Evolutionary conservation across 352 stramenopile genomes (phyloP), one percentile per base, ranked within the genome.

Genomic region (Phytophthora pistaciae): DNA sequence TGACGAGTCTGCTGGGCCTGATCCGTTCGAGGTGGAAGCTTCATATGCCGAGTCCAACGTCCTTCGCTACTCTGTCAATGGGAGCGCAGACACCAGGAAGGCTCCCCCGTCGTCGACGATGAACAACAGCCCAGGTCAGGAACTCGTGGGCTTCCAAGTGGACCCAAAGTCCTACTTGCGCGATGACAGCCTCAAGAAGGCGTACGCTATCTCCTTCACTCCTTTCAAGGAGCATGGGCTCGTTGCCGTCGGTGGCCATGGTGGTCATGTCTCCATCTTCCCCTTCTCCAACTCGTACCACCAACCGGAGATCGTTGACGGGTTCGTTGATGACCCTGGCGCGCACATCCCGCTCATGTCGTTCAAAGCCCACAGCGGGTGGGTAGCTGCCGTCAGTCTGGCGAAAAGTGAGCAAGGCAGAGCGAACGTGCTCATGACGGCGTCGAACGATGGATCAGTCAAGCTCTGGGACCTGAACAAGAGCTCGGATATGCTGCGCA

Each of bases 401-500:
- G 58, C 76, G 3, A 76, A 48, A 61, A 84, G 78, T 31, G 44
- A 65, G 7, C 57, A n/a, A 5, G 59, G 55, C 0, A 71, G 68
- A 29, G 25, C 57, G 8, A 87, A 88, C 53, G 23, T 87, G 13
- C 64, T 91, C 1, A 33, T 88, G 6, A 91, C 78, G 8, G 68
- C 80, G 6, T 79, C 80, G 8, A 91, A 91, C 25, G 83, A 91
- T 56, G 64, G 61, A 1, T 64, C 83, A 1, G 49, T 91, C 18
- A 88, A 86, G 62, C 58, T 91, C 1, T 91, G 83, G 83, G 78
- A 88, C 44, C 68, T 91, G 13, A 85, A 91, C 50, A 72, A 78
- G 13, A 79, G 58, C 25, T 77, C 71, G 9, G 25, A 56, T 2
- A 55, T 65, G 25, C 42, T 72, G 40, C 56, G 49, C 5, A 72